Evolutionary conservation across 116 monocot species (phyloP).

Genomic region (Iris pallida): DNA sequence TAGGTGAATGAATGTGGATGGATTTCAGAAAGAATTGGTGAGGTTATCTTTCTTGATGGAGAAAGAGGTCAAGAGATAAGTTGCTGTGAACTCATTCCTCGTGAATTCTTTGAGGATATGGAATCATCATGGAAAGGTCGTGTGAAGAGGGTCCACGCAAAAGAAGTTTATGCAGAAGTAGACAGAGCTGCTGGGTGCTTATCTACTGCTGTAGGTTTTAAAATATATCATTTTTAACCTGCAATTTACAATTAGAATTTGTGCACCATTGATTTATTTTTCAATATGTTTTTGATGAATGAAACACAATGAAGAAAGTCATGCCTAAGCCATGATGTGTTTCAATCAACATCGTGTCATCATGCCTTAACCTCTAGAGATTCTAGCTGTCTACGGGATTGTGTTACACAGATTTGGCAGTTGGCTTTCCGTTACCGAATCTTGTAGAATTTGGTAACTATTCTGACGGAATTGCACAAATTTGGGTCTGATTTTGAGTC

Average conservation of each 20-base stretch:
- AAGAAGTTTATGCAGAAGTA: slow-evolving; percentile 72
- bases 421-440: too few species aligned
- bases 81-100: slow-evolving; percentile 59
- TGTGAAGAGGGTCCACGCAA: slow-evolving; percentile 86
- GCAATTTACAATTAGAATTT: background rate
- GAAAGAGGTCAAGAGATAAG: slow-evolving; percentile 72
- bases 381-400: too few species aligned
- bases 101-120: slow-evolving; percentile 87
- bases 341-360: too few species aligned
- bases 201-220: slow-evolving; percentile 53
- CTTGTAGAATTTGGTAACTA: too few species aligned
- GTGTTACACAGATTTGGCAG: too few species aligned
- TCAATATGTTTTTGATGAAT: background rate
- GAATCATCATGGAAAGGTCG: slow-evolving; percentile 91
- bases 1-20: slow-evolving; percentile 77
- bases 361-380: too few species aligned
- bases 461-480: too few species aligned
- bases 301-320: too few species aligned
- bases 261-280: background rate
- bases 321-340: too few species aligned
- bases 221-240: background rate
- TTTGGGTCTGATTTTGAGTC: too few species aligned
- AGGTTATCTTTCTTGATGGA: slow-evolving; percentile 63
- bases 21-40: slow-evolving; percentile 74
- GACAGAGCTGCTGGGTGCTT: slow-evolving; percentile 63